Percentiles rank a stretch among this genome's conserved stretches.
phyloP scores from a whole-genome alignment of 768 basidiomycete species.

The Mycena polygramma region DNA sequence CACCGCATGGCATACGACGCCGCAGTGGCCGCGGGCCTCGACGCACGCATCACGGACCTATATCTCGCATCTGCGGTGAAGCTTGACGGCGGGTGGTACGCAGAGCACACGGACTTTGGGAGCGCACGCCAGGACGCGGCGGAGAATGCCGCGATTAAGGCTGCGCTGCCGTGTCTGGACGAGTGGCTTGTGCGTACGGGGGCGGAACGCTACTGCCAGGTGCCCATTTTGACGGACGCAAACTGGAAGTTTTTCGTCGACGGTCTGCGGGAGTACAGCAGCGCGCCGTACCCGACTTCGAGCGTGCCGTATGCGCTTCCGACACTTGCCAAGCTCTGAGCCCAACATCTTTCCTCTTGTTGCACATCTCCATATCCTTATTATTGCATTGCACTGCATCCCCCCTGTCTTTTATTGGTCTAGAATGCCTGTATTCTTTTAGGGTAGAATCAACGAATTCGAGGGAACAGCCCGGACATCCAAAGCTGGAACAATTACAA shows the following conservation, averaged over 20 bases:
- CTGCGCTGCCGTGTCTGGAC: slow-evolving; percentile 44
- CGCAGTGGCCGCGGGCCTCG: slow-evolving; percentile 45
- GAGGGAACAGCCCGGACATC: too few species aligned
- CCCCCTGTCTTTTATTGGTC: too few species aligned
- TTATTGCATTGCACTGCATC: too few species aligned
- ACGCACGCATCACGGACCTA: slow-evolving; percentile 49
- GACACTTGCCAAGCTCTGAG: too few species aligned
- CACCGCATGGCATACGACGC: slow-evolving; percentile 62
- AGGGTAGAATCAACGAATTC: too few species aligned
- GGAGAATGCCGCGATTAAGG: slow-evolving; percentile 48
- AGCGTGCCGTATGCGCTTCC: too few species aligned
- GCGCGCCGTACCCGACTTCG: too few species aligned
- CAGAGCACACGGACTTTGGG: slow-evolving; percentile 48
- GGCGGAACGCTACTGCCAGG: slow-evolving; percentile 36
- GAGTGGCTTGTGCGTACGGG: slow-evolving; percentile 28
- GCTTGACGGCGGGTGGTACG: slow-evolving; percentile 57
- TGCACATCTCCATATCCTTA: too few species aligned
- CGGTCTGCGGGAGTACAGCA: slow-evolving; percentile 4
- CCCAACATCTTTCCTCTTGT: too few species aligned
- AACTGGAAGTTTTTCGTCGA: neutral
- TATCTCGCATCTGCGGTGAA: slow-evolving; percentile 52
- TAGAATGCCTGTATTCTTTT: too few species aligned
- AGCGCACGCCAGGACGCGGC: slow-evolving; percentile 47
- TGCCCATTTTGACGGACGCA: slow-evolving; percentile 42
- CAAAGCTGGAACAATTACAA: too few species aligned